A percentile compares a stretch with the other conserved stretches of the same genome.
Evolutionary conservation across 169 alveolate genomes (phyloP).

Genomic region (Eimeria falciformis): DNA sequence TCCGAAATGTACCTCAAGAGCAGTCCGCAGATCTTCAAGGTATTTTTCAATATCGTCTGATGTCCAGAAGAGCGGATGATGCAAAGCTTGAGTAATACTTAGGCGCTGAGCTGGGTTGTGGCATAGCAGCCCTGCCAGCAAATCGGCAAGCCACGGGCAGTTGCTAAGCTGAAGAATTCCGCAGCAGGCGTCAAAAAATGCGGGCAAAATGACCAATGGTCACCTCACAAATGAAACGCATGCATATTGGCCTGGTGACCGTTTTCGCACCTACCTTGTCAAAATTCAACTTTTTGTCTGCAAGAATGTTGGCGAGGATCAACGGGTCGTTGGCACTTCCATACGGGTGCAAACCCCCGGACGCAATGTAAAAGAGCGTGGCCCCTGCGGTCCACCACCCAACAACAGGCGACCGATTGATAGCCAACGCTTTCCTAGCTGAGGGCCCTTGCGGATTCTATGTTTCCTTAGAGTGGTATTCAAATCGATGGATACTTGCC

Average conservation of each 20-base stretch:
- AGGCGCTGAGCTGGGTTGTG: slow-evolving; percentile 28
- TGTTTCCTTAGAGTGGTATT: background rate
- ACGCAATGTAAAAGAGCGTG: slow-evolving; percentile 40
- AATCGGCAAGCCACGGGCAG: slow-evolving; percentile 46
- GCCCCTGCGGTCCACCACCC: slow-evolving; percentile 25
- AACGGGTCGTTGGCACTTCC: slow-evolving; percentile 30
- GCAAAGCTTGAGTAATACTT: slow-evolving; percentile 39
- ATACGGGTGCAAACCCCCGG: slow-evolving; percentile 69
- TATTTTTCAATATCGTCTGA: slow-evolving; percentile 60
- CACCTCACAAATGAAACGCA: background rate
- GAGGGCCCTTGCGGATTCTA: background rate
- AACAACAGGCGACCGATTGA: no score
- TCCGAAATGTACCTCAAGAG: slow-evolving; percentile 30
- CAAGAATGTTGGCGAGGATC: slow-evolving; percentile 42
- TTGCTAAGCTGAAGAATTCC: slow-evolving; percentile 12
- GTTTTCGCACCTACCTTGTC: slow-evolving; percentile 26
- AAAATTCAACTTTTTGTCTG: slow-evolving; percentile 51
- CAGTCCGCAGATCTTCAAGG: slow-evolving; percentile 1
- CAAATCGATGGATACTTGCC: slow-evolving; percentile 7
- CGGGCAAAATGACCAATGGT: background rate
- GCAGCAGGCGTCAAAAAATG: background rate
- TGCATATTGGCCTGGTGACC: background rate
- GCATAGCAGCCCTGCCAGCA: slow-evolving; percentile 37
- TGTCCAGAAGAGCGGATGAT: slow-evolving; percentile 61
- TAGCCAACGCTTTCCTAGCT: background rate